Conservation (phyloP, 2,329 filamentous ascomycete genomes). For the Claviceps paspali region DNA sequence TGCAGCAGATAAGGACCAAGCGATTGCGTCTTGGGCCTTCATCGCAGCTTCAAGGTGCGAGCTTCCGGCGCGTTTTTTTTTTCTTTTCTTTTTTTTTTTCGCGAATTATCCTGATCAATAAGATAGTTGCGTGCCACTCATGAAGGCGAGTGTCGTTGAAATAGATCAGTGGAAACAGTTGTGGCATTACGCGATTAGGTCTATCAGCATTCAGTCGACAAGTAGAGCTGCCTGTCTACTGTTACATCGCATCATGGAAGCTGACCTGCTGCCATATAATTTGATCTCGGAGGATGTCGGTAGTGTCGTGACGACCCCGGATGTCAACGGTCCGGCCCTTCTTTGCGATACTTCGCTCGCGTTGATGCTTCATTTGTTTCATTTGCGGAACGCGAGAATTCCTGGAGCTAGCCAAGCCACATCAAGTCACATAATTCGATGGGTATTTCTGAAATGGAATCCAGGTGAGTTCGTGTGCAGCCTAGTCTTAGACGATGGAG, state of each 20-base stretch:
- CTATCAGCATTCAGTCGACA: constrained; percentile 51
- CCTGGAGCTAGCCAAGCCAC: constrained; percentile 53
- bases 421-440: constrained; percentile 59
- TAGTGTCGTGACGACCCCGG: constrained; percentile 58
- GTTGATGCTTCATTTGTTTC: constrained; percentile 56
- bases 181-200: constrained; percentile 61
- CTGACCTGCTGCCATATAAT: constrained; percentile 51
- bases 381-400: constrained; percentile 49
- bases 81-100: background rate
- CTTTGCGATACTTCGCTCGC: constrained; percentile 66
- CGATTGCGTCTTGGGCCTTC: constrained; percentile 66
- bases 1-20: constrained; percentile 53
- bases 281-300: constrained; percentile 54
- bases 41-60: constrained; percentile 63
- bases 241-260: constrained; percentile 51
- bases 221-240: constrained; percentile 67
- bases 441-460: constrained; percentile 72
- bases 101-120: constrained; percentile 8
- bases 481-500: background rate
- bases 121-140: constrained; percentile 17
- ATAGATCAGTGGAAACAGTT: constrained; percentile 48
- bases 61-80: background rate
- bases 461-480: constrained; percentile 42
- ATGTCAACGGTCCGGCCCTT: constrained; percentile 64
- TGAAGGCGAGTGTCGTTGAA: constrained; percentile 19